Evolutionary conservation across 345 rosid species (phyloP), one percentile per base, ranked within the genome.

Genomic region (Populus davidiana): DNA sequence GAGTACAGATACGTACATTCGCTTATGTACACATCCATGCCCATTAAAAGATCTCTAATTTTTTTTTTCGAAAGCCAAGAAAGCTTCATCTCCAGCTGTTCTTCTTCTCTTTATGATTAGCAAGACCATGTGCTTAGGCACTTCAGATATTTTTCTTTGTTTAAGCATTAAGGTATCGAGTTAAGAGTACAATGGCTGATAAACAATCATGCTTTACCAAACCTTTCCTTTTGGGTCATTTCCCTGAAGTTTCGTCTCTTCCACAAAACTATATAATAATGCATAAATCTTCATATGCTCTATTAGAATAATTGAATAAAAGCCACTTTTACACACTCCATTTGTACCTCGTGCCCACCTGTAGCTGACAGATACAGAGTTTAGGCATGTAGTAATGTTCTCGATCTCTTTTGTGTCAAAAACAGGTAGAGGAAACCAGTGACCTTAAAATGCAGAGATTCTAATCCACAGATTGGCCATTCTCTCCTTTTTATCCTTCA

Each of bases 231-330:
- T 68, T 35, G n/a, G 73, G 25, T 33, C 44, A 33, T 69, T 62
- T 47, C 84, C 35, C 10, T 2, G 62, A 75, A 77, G 77, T 73
- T 78, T 70, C 79, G 9, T 74, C 49, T 31, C 66, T 44, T 31
- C 39, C 66, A 38, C 52, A 47, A 47, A 14, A 47, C 52, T 47
- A 47, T 47, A 47, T 47, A 67, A 27, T 20, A 23, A 12, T 3
- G 64, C 29, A 23, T 59, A 4, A 56, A 23, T 59, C 29, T 10
- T n/a, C 29, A 10, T 3, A 4, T 23, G 64, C 64, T 59, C 29
- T 10, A 59, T 23, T 23, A 59, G 25, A 3, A 59, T 59, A 5
- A 10, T 23, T 4, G 6, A 59, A 59, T 59, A 23, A 59, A 59
- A 59, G 64, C 64, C 25, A 59, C 64, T 59, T 59, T 59, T 59